Conservation (phyloP, 148 eudicot genomes). For the Silene conica region DNA sequence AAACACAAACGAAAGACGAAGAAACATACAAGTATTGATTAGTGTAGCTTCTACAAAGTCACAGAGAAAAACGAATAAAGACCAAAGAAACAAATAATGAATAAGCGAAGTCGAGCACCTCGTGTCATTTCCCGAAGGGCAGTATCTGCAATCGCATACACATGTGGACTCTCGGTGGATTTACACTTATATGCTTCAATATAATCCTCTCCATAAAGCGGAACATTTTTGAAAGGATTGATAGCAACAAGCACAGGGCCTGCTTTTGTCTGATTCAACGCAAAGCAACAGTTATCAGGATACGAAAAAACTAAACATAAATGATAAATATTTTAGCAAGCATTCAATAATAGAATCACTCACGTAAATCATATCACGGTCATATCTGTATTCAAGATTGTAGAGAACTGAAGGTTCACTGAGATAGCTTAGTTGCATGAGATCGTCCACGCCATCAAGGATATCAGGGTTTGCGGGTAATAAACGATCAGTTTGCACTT, state of each 20-base stretch:
- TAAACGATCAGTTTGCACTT: slow-evolving; percentile 54
- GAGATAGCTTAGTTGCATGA: slow-evolving; percentile 90
- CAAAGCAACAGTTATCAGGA: slow-evolving; percentile 4
- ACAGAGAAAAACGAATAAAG: background rate
- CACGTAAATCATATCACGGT: slow-evolving; percentile 78
- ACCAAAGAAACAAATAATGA: background rate
- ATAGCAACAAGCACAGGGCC: slow-evolving; percentile 93
- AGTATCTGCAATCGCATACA: slow-evolving; percentile 88
- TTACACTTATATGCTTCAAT: slow-evolving; percentile 68
- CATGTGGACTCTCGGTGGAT: slow-evolving; percentile 78
- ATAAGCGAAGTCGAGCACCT: slow-evolving; percentile 40
- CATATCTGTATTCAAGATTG: slow-evolving; percentile 86
- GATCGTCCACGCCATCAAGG: slow-evolving; percentile 95
- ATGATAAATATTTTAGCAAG: slow-evolving; percentile 3
- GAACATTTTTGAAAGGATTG: slow-evolving; percentile 86
- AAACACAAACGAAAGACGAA: slow-evolving; percentile 6
- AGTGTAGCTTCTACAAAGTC: background rate
- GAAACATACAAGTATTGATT: background rate
- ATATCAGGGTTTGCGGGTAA: slow-evolving; percentile 92
- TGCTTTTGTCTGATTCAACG: slow-evolving; percentile 68
- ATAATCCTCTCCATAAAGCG: slow-evolving; percentile 68
- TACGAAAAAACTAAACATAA: slow-evolving; percentile 16
- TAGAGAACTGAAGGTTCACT: slow-evolving; percentile 87
- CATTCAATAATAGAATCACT: slow-evolving; percentile 25
- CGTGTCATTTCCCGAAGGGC: slow-evolving; percentile 87